Evolutionary conservation across 1,139 yeast genomes (phyloP), one percentile per base, ranked within the genome.

Genomic region (Zygosaccharomyces pseudobailii): DNA sequence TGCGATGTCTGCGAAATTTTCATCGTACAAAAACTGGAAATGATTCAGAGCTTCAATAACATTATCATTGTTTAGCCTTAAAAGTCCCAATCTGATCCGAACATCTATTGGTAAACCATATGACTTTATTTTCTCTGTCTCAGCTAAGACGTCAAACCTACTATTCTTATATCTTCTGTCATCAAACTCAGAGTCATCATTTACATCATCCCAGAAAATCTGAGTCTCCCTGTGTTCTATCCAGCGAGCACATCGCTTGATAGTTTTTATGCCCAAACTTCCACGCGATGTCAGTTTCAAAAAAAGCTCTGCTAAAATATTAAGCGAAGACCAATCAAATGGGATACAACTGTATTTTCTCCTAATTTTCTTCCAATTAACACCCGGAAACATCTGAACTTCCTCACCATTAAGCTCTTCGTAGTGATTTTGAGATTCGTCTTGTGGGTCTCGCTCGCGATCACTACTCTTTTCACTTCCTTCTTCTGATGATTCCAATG

Each of bases 301-400:
- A 61, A 85, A 86, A 31, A 92, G 70, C 60, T 92, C 97, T 7
- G 87, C 76, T 42, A 92, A 70, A 50, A 88, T 87, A 61, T 92
- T 90, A 44, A 92, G 72, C 55, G 88, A 92, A 0, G 95, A 84
- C 95, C 96, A 90, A 38, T 82, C 88, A 65, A 92, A 90, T 38
- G 57, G 80, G 54, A 72, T 69, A 48, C 68, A 63, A 33, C 53
- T 58, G 43, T 57, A 55, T 40, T 62, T 63, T 48, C 52, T 63
- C 59, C 58, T 51, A 31, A 54, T 54, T 46, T 50, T 61, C 51
- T 58, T 57, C 57, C 64, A 55, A 43, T 61, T 54, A 4, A 61
- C 50, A 30, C 54, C 53, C 5, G 61, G 61, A 36, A 54, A 59
- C 53, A 46, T 38, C 43, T 50, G 50, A 51, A 49, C 54, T 55